Base-by-base conservation (phyloP, 306 rosid genomes). In the Medicago ruthenica region DNA sequence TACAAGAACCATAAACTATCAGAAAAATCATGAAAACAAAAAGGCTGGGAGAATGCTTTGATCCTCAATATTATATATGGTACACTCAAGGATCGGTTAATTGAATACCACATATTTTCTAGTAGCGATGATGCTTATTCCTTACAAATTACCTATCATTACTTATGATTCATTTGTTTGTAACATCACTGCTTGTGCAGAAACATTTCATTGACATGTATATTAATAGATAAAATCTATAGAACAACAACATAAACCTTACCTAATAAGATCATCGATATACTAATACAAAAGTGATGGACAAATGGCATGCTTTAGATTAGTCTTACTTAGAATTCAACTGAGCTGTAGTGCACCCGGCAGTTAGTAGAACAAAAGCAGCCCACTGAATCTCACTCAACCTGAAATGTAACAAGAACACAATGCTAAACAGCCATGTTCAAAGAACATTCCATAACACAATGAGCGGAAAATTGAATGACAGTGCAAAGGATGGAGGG, bases 331-430 rank as follows among this genome's bases (percentile, higher is more conserved):
- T 92, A 60, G 98, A 85, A 76, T 92, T 92, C 72, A 95, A 87
- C 77, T 95, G 96, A 22, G 98, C 93, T 1, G 96, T 95, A 60
- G 97, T 95, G 87, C 98, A 95, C 70, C 97, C 97, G 44, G 93
- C 97, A 82, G 88, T 90, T 22, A 95, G 90, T 39, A 95, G 87
- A 84, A 95, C 79, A 89, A 92, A 95, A 78, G 99, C 99, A 12
- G 97, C 99, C 97, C 97, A 95, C 71, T 92, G 99, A 85, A 89
- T 89, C 85, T 95, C 91, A 71, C 96, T 95, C 86, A 95, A 86
- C 92, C 97, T 95, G 91, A 80, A 85, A 80, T 36, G 76, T 60
- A 42, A 74, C 8, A 67, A 75, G 63, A 83, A 72, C 69, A 87
- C 66, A 70, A 76, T 39, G 39, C 9, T 18, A 12, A 70, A 68